Base-by-base conservation (phyloP, 208 protist species). In the Trypanosoma melophagium region DNA sequence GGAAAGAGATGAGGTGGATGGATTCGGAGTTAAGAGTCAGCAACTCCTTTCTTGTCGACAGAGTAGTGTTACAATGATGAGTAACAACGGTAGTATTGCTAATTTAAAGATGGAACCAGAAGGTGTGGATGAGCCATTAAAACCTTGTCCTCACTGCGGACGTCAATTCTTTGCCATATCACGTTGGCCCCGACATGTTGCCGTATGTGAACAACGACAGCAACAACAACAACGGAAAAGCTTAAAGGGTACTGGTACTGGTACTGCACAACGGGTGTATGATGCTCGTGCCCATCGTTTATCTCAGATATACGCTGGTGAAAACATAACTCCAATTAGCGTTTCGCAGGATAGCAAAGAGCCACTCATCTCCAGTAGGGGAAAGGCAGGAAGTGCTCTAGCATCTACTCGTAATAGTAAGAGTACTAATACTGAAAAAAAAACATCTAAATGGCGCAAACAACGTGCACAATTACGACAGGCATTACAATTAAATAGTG, bases 131-230 rank as follows among this genome's bases (percentile, higher is more conserved):
- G 66, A 83, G 35, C 25, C 41, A 57, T 72, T 92, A n/a, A 74
- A 66, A 67, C 78, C 81, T 21, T 95, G 89, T 61, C 81, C 83
- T 8, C 68, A 86, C 66, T 95, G 89, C 60, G 84, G 84, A 51
- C 83, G 89, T 55, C 84, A 72, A 13, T 75, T 75, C 40, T 95
- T 92, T 60, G 81, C 82, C 0, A 40, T 73, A 2, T 77, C 78
- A 22, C 80, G 82, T 0, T 71, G 90, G 41, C 71, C 80, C 13
- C 77, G 83, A 17, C 89, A 95, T 58, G 75, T 79, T 3, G 63
- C 49, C 8, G 74, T 83, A 0, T 95, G 89, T 60, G 62, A 73
- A n/a, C 64, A 71, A 40, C 64, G 71, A 49, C 59, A 66, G 14
- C 66, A 71, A 14, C 22, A 60, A 25, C 60, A 61, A n/a, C 45